Evolutionary conservation across 805 yeast genomes (phyloP).

Genomic region (Candida parachauliodes): DNA sequence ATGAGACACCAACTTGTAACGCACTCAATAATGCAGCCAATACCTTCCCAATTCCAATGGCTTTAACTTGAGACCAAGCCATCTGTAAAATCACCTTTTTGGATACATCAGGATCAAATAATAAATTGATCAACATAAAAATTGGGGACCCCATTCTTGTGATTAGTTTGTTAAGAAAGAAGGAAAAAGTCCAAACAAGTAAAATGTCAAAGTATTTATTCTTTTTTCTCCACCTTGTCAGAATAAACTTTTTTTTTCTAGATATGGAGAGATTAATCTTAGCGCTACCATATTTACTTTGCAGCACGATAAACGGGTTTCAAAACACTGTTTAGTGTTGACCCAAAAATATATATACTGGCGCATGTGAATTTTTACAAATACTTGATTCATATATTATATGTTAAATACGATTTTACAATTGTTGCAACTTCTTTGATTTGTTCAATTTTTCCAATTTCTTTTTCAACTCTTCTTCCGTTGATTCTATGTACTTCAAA

Average conservation of each 20-base stretch:
- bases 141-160: slow-evolving; percentile 25
- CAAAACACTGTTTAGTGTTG: no score
- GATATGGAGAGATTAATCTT: no score
- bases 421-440: slow-evolving; percentile 11
- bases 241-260: no score
- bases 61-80: slow-evolving; percentile 31
- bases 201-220: no score
- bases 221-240: no score
- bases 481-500: slow-evolving; percentile 78
- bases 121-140: slow-evolving; percentile 25
- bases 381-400: background rate
- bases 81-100: slow-evolving; percentile 35
- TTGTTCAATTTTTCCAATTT: slow-evolving; percentile 47
- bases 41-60: slow-evolving; percentile 32
- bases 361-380: no score
- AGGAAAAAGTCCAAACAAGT: no score
- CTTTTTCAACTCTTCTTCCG: slow-evolving; percentile 63
- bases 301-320: no score
- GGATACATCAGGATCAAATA: slow-evolving; percentile 38
- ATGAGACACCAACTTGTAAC: slow-evolving; percentile 33
- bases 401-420: background rate
- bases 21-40: slow-evolving; percentile 31
- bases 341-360: no score
- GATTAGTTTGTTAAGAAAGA: no score
- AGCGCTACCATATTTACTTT: no score